Base-by-base conservation (phyloP, 345 rosid genomes). In the Eucalyptus erythrocorys region DNA sequence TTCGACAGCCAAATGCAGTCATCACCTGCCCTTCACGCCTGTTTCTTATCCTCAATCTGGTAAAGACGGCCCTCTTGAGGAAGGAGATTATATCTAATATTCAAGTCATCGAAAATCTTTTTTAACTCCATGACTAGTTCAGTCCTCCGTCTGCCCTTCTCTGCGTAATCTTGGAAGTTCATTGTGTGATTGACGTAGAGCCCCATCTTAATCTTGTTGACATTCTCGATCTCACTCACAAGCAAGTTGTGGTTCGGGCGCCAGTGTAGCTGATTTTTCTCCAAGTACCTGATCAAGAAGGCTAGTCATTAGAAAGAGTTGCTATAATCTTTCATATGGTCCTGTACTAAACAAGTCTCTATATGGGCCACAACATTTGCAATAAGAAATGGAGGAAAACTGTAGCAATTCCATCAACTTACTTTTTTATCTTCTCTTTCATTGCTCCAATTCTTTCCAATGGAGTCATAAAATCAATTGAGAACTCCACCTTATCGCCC, bases 401-500 rank as follows among this genome's bases (percentile, higher is more conserved):
- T 10, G 43, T 9, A 9, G 26, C 26, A 10, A 71, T 40, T 71
- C 45, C 81, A 66, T 14, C 21, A 4, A 19, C 47, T 93, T 94
- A 97, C 99, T 90, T 89, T 87, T 87, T 86, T 13, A 96, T 89
- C 89, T 91, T 94, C 71, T 96, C 99, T 90, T 90, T 94, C 87
- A 96, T 88, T 85, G 87, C 27, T 47, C 92, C 95, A 37, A 97
- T 94, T 87, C 89, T 95, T 89, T 90, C 93, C 13, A 93, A 88
- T 4, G 99, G 94, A 26, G 99, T 96, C 68, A 91, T 88, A 90
- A 96, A 97, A 91, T 94, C 97, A 79, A 97, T 95, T 19, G 94
- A 91, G 94, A 97, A 96, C 53, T 93, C 95, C 40, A 97, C 90
- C 7, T 87, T n/a, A 91, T 97, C 99, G 80, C 96, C 94, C 99